These are phyloP conservation scores for Xylona heveae DNA, from an alignment of 495 filamentous ascomycete species.

Conservation along the genomic window DNA sequence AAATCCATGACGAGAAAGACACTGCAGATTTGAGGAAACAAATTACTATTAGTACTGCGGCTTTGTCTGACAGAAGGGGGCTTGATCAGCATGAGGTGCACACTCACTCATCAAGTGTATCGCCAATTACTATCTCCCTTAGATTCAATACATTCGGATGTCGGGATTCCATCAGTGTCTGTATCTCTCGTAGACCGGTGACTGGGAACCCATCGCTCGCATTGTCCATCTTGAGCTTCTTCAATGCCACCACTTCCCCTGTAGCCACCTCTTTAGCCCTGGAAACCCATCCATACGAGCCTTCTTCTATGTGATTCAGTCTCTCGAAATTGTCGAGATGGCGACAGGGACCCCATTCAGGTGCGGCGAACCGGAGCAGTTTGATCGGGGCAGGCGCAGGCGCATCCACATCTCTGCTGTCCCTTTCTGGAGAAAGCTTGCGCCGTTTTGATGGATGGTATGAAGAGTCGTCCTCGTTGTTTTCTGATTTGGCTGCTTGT, in stretches of 20 bases:
- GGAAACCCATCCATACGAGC: constrained; percentile 87
- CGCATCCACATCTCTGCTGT: constrained; percentile 11
- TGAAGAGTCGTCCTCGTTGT: constrained; percentile 14
- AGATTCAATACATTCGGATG: constrained; percentile 65
- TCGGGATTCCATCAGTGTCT: constrained; percentile 36
- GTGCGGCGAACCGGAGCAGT: constrained; percentile 49
- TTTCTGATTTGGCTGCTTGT: constrained; percentile 7
- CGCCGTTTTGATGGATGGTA: constrained; percentile 33
- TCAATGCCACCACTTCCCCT: constrained; percentile 76
- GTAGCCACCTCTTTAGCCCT: constrained; percentile 61
- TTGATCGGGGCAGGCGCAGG: constrained; percentile 10
- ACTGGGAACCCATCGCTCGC: constrained; percentile 74
- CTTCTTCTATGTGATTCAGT: constrained; percentile 93
- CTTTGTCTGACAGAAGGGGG: no score
- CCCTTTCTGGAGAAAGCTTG: constrained; percentile 17
- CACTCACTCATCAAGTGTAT: constrained; percentile 52
- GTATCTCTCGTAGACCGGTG: constrained; percentile 80
- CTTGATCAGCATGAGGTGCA: background rate
- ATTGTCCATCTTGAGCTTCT: constrained; percentile 84
- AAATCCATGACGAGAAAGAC: constrained; percentile 97
- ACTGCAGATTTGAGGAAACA: constrained; percentile 20
- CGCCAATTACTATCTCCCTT: constrained; percentile 70
- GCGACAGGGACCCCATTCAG: constrained; percentile 50
- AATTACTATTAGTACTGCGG: no score
- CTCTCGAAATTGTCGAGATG: constrained; percentile 80